phyloP scores from a whole-genome alignment of 2,329 filamentous ascomycete genomes.

The Trichoderma polysporum region DNA sequence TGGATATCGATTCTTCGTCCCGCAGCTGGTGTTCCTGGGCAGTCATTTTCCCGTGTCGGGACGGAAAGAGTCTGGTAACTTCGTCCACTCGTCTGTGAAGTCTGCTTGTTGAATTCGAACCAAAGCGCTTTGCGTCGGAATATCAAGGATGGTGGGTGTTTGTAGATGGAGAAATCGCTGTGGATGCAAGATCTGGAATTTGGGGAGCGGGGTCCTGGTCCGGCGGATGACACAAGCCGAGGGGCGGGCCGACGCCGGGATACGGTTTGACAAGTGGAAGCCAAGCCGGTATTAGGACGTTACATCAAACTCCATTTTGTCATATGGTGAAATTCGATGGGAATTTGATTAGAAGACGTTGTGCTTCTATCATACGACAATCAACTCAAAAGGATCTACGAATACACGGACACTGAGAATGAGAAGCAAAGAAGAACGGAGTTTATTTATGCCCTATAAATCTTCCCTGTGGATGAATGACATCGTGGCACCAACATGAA shows the following conservation, averaged over 20 bases:
- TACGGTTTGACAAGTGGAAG: neutral
- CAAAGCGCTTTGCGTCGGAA: constrained; percentile 7
- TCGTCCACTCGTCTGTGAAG: neutral
- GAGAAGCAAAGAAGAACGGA: neutral
- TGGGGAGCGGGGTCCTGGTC: neutral
- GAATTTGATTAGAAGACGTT: neutral
- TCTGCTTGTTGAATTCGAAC: no score
- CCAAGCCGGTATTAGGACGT: no score
- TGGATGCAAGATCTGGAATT: neutral
- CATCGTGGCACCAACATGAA: no score
- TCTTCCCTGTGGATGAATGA: neutral
- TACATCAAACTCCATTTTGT: no score
- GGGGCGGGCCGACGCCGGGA: constrained; percentile 3
- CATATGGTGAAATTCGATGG: neutral
- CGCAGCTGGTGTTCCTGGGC: neutral
- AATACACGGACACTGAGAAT: neutral
- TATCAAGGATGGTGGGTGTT: neutral
- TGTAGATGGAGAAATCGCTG: neutral
- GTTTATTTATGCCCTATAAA: neutral
- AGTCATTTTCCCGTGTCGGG: constrained; percentile 10
- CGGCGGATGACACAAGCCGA: constrained; percentile 2
- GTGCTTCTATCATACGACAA: neutral
- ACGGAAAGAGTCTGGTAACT: neutral
- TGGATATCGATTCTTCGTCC: neutral
- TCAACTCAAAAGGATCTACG: neutral